Base-by-base conservation (phyloP, 192 early-diverging fungal species). In the Phlyctochytrium planicorne region DNA sequence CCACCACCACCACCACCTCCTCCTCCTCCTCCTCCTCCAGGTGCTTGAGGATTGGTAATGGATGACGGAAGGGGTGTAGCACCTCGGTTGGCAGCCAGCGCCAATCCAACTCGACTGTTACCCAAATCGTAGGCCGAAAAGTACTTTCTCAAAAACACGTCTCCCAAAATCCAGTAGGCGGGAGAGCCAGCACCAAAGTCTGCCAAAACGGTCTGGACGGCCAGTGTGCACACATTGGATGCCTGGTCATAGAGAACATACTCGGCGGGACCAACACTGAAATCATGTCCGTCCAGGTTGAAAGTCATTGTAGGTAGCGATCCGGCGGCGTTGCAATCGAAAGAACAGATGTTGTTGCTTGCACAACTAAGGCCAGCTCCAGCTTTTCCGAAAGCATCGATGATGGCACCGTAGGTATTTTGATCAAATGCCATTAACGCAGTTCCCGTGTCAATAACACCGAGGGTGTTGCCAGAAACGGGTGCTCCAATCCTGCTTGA, bases 181-280 rank as follows among this genome's bases (percentile, higher is more conserved):
- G 40, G 20, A n/a, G n/a, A n/a, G n/a, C n/a, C n/a, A n/a, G n/a
- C n/a, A n/a, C n/a, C n/a, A n/a, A n/a, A n/a, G 62, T 89, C 85
- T 75, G 96, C 97, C 53, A 94, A 91, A 10, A 93, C 91, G 32
- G 84, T 78, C 36, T 91, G 76, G 31, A 98, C 94, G 10, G 93
- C 88, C 71, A 97, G 95, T 53, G 70, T 78, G 55, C 55, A 57
- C 20, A 25, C 27, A 27, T 29, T 29, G 55, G 20, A 14, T 4
- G 55, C 20, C 14, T 6, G 55, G 20, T 57, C 55, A 29, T 57
- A 57, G 20, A 57, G 20, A 27, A 57, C 25, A 27, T 57, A 57
- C 14, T 14, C 55, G 55, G 55, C 16, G 20, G 55, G 55, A 27
- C 14, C 20, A 10, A 57, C 4, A 29, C 12, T 10, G 55, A 25